Conservation (phyloP, 805 yeast species). For the Tanozyma kutaoensis region DNA sequence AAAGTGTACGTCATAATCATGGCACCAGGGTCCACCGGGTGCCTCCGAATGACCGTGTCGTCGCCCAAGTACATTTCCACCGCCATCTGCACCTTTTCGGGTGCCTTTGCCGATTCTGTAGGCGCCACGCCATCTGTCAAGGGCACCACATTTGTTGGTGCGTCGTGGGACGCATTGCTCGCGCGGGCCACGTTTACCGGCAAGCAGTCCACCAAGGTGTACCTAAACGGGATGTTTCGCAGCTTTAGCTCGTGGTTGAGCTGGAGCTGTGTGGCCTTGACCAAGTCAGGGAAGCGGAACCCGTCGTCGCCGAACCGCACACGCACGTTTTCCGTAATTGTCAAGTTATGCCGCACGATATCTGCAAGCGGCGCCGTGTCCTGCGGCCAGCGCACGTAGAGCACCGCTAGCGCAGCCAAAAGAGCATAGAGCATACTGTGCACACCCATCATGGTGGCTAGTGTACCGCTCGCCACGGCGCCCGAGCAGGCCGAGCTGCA, state of each 20-base stretch:
- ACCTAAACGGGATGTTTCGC: slow-evolving; percentile 3
- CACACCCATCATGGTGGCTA: neutral
- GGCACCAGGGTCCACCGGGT: slow-evolving; percentile 25
- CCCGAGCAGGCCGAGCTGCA: slow-evolving; percentile 35
- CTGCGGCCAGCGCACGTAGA: no score
- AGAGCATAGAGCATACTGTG: neutral
- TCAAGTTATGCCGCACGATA: neutral
- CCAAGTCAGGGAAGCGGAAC: slow-evolving; percentile 54
- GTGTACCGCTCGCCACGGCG: slow-evolving; percentile 11
- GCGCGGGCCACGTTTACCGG: slow-evolving; percentile 3
- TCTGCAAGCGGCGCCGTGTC: neutral
- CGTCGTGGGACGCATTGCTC: no score
- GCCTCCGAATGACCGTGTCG: slow-evolving; percentile 30
- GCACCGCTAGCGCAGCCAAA: no score
- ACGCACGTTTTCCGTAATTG: slow-evolving; percentile 10
- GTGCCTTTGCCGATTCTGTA: no score
- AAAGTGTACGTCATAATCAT: slow-evolving; percentile 22
- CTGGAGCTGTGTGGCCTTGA: slow-evolving; percentile 30
- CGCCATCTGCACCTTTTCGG: no score
- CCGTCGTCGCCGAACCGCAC: slow-evolving; percentile 23
- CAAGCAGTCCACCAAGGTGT: slow-evolving; percentile 4
- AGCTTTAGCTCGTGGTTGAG: slow-evolving; percentile 8
- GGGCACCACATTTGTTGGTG: no score
- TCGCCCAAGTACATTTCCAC: slow-evolving; percentile 25
- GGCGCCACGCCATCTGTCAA: no score